Evolutionary conservation across 2,329 filamentous ascomycete species (phyloP).

Genomic region (Myriosclerotinia curreyana): DNA sequence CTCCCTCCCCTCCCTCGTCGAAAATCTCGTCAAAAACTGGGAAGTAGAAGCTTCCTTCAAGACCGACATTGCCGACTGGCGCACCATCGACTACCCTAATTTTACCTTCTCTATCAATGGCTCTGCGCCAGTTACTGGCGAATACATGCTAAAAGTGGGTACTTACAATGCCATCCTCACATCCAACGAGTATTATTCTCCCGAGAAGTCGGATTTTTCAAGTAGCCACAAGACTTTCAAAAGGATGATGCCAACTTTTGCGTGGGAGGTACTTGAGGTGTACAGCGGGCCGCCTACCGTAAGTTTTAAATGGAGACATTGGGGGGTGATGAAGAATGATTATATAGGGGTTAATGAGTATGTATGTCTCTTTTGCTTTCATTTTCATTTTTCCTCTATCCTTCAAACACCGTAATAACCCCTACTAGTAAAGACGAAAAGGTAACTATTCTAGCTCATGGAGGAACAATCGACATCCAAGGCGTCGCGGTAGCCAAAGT

Average conservation of each 20-base stretch:
- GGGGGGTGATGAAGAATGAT: constrained; percentile 64
- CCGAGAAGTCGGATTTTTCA: constrained; percentile 58
- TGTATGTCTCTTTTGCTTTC: not conserved
- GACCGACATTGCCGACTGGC: constrained; percentile 58
- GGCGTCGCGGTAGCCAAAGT: constrained; percentile 61
- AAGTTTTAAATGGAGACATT: constrained; percentile 64
- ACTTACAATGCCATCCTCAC: constrained; percentile 68
- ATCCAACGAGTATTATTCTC: constrained; percentile 62
- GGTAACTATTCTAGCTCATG: constrained; percentile 59
- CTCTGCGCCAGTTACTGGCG: constrained; percentile 52
- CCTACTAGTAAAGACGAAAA: constrained; percentile 56
- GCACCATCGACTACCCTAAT: constrained; percentile 57
- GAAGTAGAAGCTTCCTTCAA: constrained; percentile 71
- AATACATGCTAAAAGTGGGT: constrained; percentile 64
- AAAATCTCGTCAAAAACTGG: constrained; percentile 73
- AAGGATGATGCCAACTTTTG: constrained; percentile 70
- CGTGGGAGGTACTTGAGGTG: constrained; percentile 68
- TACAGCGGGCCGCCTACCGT: constrained; percentile 63
- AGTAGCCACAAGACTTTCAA: constrained; percentile 69
- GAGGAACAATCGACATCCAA: constrained; percentile 59
- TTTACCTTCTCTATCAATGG: constrained; percentile 66
- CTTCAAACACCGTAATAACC: constrained; percentile 19
- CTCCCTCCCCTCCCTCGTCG: constrained; percentile 58
- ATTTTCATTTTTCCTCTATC: not conserved
- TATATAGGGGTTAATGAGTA: constrained; percentile 54